Evolutionary conservation across 805 yeast species (phyloP).

Genomic region (Starmera caribaea): DNA sequence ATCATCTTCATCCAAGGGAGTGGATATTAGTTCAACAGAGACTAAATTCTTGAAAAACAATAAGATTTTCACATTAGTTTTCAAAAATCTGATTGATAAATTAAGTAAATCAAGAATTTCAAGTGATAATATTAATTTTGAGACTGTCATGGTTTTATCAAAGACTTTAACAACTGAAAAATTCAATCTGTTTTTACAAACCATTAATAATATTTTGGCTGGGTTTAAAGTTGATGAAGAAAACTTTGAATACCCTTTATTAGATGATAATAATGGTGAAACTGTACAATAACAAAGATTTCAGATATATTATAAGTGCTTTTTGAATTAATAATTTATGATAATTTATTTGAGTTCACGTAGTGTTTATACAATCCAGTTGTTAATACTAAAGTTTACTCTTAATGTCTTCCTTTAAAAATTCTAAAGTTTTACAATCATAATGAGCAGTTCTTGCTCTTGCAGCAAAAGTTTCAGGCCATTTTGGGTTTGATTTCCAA

Average conservation of each 20-base stretch:
- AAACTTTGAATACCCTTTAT: conserved; percentile 1
- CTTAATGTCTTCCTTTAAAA: conserved; percentile 1
- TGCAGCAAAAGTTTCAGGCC: conserved; percentile 8
- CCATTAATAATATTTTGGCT: conserved; percentile 3
- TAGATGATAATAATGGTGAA: neutral
- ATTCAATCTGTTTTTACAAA: conserved; percentile 1
- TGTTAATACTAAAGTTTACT: too few relatives aligned
- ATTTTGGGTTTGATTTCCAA: conserved; percentile 19
- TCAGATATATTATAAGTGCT: too few relatives aligned
- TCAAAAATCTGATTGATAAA: conserved; percentile 4
- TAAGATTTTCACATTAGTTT: conserved; percentile 1
- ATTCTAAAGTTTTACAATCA: conserved; percentile 10
- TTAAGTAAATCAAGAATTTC: conserved; percentile 3
- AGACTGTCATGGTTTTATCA: conserved; percentile 7
- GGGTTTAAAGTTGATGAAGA: conserved; percentile 3
- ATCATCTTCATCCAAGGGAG: too few relatives aligned
- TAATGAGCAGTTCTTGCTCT: conserved; percentile 10
- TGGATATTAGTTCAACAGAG: too few relatives aligned
- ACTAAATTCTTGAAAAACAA: neutral
- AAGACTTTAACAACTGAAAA: conserved; percentile 4
- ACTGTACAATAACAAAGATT: too few relatives aligned
- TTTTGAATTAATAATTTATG: too few relatives aligned
- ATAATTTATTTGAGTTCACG: too few relatives aligned
- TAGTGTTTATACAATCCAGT: too few relatives aligned
- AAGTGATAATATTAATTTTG: conserved; percentile 6